Evolutionary conservation across 2,329 filamentous ascomycete species (phyloP), one percentile per base, ranked within the genome.

Genomic region (Chaetomiaceae sp.): DNA sequence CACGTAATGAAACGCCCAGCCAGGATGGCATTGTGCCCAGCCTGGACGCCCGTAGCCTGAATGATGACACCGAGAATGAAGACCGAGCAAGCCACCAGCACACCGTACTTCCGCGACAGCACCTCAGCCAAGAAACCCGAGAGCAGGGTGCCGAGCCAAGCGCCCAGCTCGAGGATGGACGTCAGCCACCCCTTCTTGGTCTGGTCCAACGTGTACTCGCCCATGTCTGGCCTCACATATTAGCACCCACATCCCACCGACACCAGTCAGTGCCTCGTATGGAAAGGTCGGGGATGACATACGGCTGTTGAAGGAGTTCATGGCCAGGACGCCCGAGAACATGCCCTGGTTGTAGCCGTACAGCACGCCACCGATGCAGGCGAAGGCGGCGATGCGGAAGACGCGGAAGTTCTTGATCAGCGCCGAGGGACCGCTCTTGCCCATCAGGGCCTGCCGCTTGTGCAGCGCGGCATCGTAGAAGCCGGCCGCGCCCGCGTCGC

Each of bases 291-390:
- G 14, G 20, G 29, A 12, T 36, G 7, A 68, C 78, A 59, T 63
- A 79, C 77, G 77, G 45, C 67, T 62, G 58, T 76, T 70, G 55
- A 83, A 83, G 4, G 78, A 63, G 1, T 71, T 71, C 80, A 83
- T 83, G 15, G 75, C 74, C 8, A 83, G 66, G 7, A 91, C 81
- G 22, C 87, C 86, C n/a, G 81, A 82, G 70, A 89, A 88, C 70
- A 89, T 85, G 61, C 87, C 87, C 66, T 89, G 84, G 64, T 90
- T 89, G 70, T 89, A 90, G 19, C 87, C 85, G 66, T 88, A 82
- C 1, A 83, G 69, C 2, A 83, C 71, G 48, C 82, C 81, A 19
- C 82, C 82, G 38, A 85, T 80, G 56, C 81, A 84, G 6, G 82
- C 81, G 64, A 85, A 85, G 38, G 78, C 70, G 1, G 81, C 80